Conservation (phyloP, 2,329 filamentous ascomycete species). For the Lachnellula cervina region DNA sequence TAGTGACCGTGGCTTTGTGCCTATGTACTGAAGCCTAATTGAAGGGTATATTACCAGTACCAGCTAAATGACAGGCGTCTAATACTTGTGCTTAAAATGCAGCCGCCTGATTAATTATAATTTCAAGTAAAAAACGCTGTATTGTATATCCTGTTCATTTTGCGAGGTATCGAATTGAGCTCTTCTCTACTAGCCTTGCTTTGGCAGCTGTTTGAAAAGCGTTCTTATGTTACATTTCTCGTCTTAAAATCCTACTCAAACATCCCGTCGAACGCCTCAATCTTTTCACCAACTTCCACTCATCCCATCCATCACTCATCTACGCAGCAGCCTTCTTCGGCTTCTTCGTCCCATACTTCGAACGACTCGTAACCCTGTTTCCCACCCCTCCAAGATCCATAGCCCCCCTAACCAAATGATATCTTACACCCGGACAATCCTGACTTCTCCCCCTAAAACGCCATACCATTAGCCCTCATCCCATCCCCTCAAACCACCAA, state of each 20-base stretch:
- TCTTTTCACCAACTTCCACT: neutral
- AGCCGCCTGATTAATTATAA: neutral
- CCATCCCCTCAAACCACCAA: neutral
- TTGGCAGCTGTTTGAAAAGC: too few relatives aligned
- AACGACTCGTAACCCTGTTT: conserved; percentile 76
- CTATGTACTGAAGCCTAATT: neutral
- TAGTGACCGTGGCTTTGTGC: neutral
- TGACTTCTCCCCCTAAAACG: conserved; percentile 63
- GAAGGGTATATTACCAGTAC: neutral
- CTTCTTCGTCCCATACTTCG: conserved; percentile 99
- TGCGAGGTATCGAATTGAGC: neutral
- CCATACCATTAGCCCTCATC: neutral
- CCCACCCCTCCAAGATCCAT: conserved; percentile 92
- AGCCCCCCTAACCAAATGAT: conserved; percentile 86
- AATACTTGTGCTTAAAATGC: neutral
- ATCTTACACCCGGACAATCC: conserved; percentile 98
- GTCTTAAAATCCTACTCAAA: neutral
- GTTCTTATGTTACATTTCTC: too few relatives aligned
- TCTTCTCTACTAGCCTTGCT: neutral
- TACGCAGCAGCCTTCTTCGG: conserved; percentile 65
- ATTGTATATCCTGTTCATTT: too few relatives aligned
- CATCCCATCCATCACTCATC: neutral
- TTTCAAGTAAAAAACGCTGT: too few relatives aligned
- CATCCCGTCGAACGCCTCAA: conserved; percentile 5
- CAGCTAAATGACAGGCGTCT: neutral